Evolutionary conservation across 768 basidiomycete species (phyloP).

Genomic region (button mushroom (Agaricus bisporus)): DNA sequence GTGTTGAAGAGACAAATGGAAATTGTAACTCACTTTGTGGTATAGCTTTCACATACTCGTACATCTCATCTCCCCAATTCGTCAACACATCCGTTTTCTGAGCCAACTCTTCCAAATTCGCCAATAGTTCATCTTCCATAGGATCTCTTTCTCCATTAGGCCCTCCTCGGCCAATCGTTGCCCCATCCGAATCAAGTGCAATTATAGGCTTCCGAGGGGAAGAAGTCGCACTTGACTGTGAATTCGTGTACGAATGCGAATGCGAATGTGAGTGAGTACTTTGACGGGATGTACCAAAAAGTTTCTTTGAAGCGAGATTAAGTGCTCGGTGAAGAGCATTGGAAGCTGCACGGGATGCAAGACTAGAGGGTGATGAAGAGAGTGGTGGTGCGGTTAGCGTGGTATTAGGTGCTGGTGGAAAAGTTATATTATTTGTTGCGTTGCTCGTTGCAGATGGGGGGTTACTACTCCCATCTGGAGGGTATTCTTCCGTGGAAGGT

Average conservation of each 20-base stretch:
- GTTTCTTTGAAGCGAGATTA: slow-evolving; percentile 74
- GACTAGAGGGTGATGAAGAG: slow-evolving; percentile 59
- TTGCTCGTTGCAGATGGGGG: slow-evolving; percentile 16
- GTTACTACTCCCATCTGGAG: slow-evolving; percentile 23
- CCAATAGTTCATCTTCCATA: slow-evolving; percentile 80
- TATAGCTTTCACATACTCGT: slow-evolving; percentile 78
- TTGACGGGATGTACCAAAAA: slow-evolving; percentile 51
- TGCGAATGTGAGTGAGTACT: slow-evolving; percentile 26
- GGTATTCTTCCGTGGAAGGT: slow-evolving; percentile 40
- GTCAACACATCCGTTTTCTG: slow-evolving; percentile 95
- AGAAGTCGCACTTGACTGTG: slow-evolving; percentile 32
- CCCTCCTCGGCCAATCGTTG: slow-evolving; percentile 7
- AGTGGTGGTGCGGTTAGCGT: slow-evolving; percentile 42
- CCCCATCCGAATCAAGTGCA: slow-evolving; percentile 32
- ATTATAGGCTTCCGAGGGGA: slow-evolving; percentile 58
- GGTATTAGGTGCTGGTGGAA: slow-evolving; percentile 55
- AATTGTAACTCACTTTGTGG: slow-evolving; percentile 61
- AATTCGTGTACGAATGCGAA: slow-evolving; percentile 5
- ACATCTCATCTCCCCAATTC: slow-evolving; percentile 94
- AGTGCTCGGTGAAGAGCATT: slow-evolving; percentile 77
- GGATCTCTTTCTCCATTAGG: slow-evolving; percentile 48
- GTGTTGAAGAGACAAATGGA: neutral
- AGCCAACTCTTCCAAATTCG: slow-evolving; percentile 78
- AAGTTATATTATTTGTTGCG: slow-evolving; percentile 51
- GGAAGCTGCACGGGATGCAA: slow-evolving; percentile 56